Percentiles rank a stretch among this genome's conserved stretches.
Evolutionary conservation across 1,284 basidiomycete genomes (phyloP).

Genomic region (Tilletia setariae): DNA sequence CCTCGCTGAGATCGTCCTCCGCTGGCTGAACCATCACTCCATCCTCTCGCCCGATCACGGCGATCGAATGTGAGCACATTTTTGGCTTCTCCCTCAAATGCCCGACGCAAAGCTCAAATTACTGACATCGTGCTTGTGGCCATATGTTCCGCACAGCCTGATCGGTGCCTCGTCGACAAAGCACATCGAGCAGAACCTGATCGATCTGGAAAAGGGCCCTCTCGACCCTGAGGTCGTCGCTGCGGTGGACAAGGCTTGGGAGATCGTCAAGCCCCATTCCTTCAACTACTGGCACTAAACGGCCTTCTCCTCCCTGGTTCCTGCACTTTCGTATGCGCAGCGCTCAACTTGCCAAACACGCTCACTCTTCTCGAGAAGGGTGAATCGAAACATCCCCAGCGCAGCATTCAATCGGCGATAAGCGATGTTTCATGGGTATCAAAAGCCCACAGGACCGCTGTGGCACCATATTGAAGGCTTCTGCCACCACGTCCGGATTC

Average conservation of each 20-base stretch:
- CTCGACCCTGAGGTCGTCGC: slow-evolving; percentile 26
- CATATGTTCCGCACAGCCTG: slow-evolving; percentile 26
- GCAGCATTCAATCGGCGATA: no score
- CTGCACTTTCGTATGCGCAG: neutral
- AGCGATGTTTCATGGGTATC: no score
- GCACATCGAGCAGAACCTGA: slow-evolving; percentile 37
- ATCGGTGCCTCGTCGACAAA: slow-evolving; percentile 34
- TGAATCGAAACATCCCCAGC: no score
- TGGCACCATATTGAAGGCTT: no score
- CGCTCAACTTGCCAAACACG: no score
- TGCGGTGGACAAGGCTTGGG: slow-evolving; percentile 37
- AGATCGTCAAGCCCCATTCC: slow-evolving; percentile 25
- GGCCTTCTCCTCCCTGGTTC: neutral
- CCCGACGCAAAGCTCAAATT: neutral
- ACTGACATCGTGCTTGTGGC: no score
- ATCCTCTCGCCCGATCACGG: slow-evolving; percentile 23
- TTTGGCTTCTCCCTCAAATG: no score
- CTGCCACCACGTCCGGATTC: no score
- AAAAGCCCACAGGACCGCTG: no score
- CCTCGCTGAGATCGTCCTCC: slow-evolving; percentile 32
- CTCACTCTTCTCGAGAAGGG: no score
- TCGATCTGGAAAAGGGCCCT: slow-evolving; percentile 35
- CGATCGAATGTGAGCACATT: neutral
- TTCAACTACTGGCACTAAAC: slow-evolving; percentile 12
- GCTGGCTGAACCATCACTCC: slow-evolving; percentile 42